Conservation (phyloP, 2,329 filamentous ascomycete genomes). For the Claviceps sp. region DNA sequence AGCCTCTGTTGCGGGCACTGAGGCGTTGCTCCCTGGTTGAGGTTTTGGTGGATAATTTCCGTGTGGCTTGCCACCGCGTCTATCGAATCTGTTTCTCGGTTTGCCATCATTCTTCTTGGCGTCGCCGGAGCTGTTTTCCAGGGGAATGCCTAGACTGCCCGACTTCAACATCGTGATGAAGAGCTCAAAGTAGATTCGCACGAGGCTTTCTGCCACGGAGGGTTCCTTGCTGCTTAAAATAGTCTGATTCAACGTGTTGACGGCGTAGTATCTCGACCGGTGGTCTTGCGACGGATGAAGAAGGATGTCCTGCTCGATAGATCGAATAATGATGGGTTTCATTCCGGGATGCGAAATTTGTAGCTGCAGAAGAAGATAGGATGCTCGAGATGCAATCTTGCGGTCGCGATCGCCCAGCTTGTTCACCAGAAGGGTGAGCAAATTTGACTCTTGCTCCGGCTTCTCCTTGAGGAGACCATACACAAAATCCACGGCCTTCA, state of each 20-base stretch:
- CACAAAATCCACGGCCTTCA: constrained; percentile 77
- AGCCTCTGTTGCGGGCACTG: constrained; percentile 49
- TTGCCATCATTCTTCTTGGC: constrained; percentile 7
- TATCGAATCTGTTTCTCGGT: constrained; percentile 14
- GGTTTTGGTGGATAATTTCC: not conserved
- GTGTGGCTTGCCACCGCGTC: constrained; percentile 11
- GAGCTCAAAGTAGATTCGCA: constrained; percentile 84
- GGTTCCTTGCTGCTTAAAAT: constrained; percentile 79
- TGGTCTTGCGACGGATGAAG: constrained; percentile 77
- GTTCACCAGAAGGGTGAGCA: constrained; percentile 83
- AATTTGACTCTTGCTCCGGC: constrained; percentile 91
- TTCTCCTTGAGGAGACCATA: constrained; percentile 89
- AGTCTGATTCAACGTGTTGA: constrained; percentile 95
- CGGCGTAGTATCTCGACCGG: constrained; percentile 87
- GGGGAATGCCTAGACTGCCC: constrained; percentile 22
- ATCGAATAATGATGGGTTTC: constrained; percentile 76
- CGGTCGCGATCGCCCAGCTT: constrained; percentile 92
- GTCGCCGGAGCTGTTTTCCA: constrained; percentile 31
- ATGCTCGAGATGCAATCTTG: constrained; percentile 88
- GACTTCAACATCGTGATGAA: constrained; percentile 73
- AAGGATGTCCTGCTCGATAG: constrained; percentile 77
- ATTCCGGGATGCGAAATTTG: constrained; percentile 82
- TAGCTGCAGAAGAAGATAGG: constrained; percentile 84
- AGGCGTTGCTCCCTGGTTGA: constrained; percentile 7
- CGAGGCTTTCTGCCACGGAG: constrained; percentile 61